Base-by-base conservation (phyloP, 208 protist genomes). In the Acanthamoeba sp. region DNA sequence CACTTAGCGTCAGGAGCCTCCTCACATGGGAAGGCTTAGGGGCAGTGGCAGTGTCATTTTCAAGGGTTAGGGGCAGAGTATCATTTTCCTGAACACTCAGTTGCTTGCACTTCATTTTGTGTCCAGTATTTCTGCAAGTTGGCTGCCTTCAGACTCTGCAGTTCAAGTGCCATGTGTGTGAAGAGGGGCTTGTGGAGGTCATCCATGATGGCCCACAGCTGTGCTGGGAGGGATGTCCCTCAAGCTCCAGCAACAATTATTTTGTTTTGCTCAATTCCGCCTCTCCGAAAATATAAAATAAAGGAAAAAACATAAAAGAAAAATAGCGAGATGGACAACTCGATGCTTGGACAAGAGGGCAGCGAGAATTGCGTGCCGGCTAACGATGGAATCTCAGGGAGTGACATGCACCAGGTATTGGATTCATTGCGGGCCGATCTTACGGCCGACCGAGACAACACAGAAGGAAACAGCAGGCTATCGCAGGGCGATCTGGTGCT, bases 401-500 rank as follows among this genome's bases (percentile, higher is more conserved):
- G n/a, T n/a, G 45, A 59, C 0, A n/a, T 87, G 12, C 9, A 59
- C 27, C 78, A 59, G 12, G 24, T 59, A 7, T 59, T 87, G 78
- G 24, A 50, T n/a, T 50, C 40, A 10, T n/a, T 87, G 78, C 78
- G 40, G 14, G 42, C 1, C 16, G 45, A 87, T 27, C 45, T 87
- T 0, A 24, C 78, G 5, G 48, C 78, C 0, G 34, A 50, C 24
- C 29, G 48, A 52, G 48, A 29, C n/a, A 27, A 3, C 29, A 20
- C 14, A 4, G 45, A n/a, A 24, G 42, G 42, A 20, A n/a, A n/a
- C 45, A 40, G 32, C 45, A 87, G 38, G 29, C 48, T 87, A 45
- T 87, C 78, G 14, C 78, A 87, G 22, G 78, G 78, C 2, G 78
- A 87, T 87, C 78, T 87, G 9, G 78, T 87, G 78, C 29, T 87